These are phyloP conservation scores for Angomonas deanei DNA, from an alignment of 208 protist species.

Conservation along the genomic window DNA sequence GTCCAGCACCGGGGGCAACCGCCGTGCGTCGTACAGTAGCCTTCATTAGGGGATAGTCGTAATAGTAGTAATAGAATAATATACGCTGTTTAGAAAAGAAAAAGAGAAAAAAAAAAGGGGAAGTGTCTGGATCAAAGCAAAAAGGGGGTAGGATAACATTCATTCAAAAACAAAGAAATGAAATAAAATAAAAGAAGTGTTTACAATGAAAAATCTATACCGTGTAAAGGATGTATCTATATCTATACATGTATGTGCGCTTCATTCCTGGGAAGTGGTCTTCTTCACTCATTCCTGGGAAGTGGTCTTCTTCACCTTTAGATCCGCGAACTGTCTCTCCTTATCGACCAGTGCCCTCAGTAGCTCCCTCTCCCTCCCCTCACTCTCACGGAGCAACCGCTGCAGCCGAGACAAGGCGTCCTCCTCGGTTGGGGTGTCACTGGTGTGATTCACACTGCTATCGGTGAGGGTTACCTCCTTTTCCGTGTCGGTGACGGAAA, in stretches of 20 bases:
- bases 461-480: no score
- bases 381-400: neutral
- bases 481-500: no score
- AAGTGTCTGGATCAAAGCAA: neutral
- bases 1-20: constrained; percentile 8
- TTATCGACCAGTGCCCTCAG: constrained; percentile 67
- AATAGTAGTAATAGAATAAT: neutral
- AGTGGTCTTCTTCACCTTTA: constrained; percentile 8
- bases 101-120: constrained; percentile 1
- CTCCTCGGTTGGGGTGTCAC: neutral
- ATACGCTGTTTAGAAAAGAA: neutral
- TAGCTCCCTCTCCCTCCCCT: constrained; percentile 42
- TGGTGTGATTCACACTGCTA: no score
- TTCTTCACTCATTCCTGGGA: neutral
- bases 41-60: constrained; percentile 30
- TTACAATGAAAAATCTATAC: neutral
- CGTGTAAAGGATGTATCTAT: neutral
- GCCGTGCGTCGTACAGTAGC: constrained; percentile 4
- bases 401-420: neutral
- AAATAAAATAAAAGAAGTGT: neutral
- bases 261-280: neutral
- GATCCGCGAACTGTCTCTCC: constrained; percentile 50
- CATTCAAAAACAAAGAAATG: neutral
- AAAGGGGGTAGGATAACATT: no score
- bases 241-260: neutral